These are phyloP conservation scores for Bipolaris gigantea DNA, from an alignment of 2,329 filamentous ascomycete genomes.

Conservation along the genomic window DNA sequence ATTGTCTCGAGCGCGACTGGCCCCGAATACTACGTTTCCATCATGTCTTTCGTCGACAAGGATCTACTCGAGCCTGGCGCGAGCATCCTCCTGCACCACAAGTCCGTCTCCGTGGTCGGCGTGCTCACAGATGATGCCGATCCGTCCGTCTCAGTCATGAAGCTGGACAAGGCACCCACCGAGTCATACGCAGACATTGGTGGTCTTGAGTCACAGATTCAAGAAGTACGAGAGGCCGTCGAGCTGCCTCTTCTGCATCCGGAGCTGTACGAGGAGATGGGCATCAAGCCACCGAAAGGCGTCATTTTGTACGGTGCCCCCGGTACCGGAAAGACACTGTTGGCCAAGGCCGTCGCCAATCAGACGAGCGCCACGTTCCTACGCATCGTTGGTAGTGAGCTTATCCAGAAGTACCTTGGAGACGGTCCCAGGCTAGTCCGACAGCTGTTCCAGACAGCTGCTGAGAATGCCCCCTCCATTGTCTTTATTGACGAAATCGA, in stretches of 20 bases:
- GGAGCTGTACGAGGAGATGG: slow-evolving; percentile 99
- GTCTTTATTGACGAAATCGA: slow-evolving; percentile 99
- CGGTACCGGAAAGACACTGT: slow-evolving; percentile 92
- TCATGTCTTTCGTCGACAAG: slow-evolving; percentile 99
- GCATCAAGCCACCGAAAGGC: slow-evolving; percentile 99
- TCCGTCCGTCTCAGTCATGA: slow-evolving; percentile 96
- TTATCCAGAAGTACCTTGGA: slow-evolving; percentile 98
- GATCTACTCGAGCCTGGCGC: slow-evolving; percentile 95
- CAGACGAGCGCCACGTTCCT: slow-evolving; percentile 99
- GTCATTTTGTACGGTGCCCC: slow-evolving; percentile 98
- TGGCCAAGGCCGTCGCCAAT: slow-evolving; percentile 97
- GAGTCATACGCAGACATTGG: slow-evolving; percentile 99
- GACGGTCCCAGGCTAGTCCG: slow-evolving; percentile 93
- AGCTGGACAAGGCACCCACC: slow-evolving; percentile 96
- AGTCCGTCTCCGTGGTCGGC: slow-evolving; percentile 96
- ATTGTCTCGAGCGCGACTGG: slow-evolving; percentile 98
- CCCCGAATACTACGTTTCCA: slow-evolving; percentile 98
- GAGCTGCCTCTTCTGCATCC: slow-evolving; percentile 93
- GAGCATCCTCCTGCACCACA: slow-evolving; percentile 93
- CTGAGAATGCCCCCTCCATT: slow-evolving; percentile 93
- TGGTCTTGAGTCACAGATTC: slow-evolving; percentile 91
- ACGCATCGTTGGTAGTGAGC: slow-evolving; percentile 92
- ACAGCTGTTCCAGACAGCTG: slow-evolving; percentile 94
- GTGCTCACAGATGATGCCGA: slow-evolving; percentile 96
- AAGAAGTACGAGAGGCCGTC: slow-evolving; percentile 96